phyloP scores from a whole-genome alignment of 169 alveolate genomes.

The Theileria annulata region DNA sequence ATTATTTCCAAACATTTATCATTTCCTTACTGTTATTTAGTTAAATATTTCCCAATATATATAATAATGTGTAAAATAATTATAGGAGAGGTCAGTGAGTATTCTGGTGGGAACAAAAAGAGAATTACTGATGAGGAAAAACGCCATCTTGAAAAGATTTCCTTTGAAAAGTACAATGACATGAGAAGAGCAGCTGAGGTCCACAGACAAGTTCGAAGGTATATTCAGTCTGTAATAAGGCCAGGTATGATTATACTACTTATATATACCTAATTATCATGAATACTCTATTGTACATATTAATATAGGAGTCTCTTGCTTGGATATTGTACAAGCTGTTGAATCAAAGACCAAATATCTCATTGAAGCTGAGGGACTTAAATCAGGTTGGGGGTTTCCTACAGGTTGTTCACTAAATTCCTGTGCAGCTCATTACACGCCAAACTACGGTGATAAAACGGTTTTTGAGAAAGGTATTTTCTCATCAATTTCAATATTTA shows the following conservation, averaged over 20 bases:
- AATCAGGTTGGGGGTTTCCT: slow-evolving; percentile 99
- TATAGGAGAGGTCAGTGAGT: slow-evolving; percentile 85
- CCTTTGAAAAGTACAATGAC: slow-evolving; percentile 85
- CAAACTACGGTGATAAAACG: slow-evolving; percentile 91
- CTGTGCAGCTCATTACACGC: slow-evolving; percentile 99
- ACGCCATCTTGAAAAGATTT: slow-evolving; percentile 86
- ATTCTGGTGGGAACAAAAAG: slow-evolving; percentile 82
- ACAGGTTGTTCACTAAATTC: slow-evolving; percentile 96
- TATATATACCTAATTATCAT: neutral
- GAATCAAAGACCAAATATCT: slow-evolving; percentile 95
- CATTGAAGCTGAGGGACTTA: slow-evolving; percentile 92
- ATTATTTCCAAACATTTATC: neutral
- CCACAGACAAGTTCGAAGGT: slow-evolving; percentile 97
- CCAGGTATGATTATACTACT: slow-evolving; percentile 78
- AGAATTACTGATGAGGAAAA: slow-evolving; percentile 87
- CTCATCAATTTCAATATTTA: neutral
- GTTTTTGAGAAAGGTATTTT: slow-evolving; percentile 68
- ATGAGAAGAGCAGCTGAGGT: slow-evolving; percentile 98
- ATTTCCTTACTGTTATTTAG: neutral
- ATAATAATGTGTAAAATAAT: neutral
- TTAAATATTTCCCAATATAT: neutral
- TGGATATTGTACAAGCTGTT: slow-evolving; percentile 93
- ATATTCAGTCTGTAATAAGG: slow-evolving; percentile 90
- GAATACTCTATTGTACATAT: no score
- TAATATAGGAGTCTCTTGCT: slow-evolving; percentile 86